Evolutionary conservation across 1,284 basidiomycete genomes (phyloP).

Genomic region (Microbotryum violaceum): DNA sequence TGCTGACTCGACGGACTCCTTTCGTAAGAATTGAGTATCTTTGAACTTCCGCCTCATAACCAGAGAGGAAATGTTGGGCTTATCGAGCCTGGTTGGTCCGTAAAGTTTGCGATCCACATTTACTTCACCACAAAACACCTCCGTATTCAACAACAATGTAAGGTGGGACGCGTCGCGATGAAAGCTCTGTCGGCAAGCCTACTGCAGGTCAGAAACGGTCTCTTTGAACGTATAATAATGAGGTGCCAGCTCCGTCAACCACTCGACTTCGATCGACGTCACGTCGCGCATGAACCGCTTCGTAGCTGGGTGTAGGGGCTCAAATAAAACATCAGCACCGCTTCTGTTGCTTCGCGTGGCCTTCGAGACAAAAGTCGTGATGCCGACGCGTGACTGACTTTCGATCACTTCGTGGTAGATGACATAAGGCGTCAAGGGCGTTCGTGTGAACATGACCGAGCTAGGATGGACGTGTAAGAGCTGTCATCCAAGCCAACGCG

Average conservation of each 20-base stretch:
- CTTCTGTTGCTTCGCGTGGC: not conserved
- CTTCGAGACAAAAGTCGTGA: not conserved
- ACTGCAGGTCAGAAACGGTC: not conserved
- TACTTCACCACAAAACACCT: too few relatives aligned
- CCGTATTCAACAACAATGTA: too few relatives aligned
- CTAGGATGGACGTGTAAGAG: constrained; percentile 82
- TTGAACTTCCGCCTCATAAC: not conserved
- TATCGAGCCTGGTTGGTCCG: not conserved
- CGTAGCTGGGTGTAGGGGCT: constrained; percentile 47
- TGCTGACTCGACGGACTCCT: too few relatives aligned
- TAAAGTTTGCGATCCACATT: too few relatives aligned
- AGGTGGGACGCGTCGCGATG: too few relatives aligned
- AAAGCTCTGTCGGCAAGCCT: too few relatives aligned
- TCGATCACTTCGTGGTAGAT: constrained; percentile 76
- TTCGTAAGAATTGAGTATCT: not conserved
- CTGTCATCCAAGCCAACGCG: constrained; percentile 43
- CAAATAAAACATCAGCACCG: not conserved
- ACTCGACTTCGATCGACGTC: constrained; percentile 49
- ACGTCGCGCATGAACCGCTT: constrained; percentile 59
- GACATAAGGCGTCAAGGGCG: constrained; percentile 82
- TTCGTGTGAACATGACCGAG: constrained; percentile 87
- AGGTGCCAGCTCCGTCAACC: constrained; percentile 47
- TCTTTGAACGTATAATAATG: constrained; percentile 32
- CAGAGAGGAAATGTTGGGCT: not conserved
- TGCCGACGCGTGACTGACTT: not conserved